Evolutionary conservation across 1,139 yeast genomes (phyloP).

Genomic region (Debaryomyces robertsiae): DNA sequence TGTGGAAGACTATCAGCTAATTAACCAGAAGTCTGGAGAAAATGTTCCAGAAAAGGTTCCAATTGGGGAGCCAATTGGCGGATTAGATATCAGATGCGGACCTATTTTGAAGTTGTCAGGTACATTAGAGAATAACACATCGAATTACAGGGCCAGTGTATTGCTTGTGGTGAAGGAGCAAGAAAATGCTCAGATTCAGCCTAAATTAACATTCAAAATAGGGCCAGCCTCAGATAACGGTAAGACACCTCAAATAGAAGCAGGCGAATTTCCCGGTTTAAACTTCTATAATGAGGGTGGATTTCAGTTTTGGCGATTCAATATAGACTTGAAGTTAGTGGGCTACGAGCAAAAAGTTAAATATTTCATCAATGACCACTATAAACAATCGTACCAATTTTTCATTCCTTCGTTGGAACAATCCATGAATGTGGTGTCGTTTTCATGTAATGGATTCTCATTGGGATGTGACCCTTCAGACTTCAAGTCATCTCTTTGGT

Average conservation of each 20-base stretch:
- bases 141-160: slow-evolving; percentile 65
- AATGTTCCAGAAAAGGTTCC: slow-evolving; percentile 34
- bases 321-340: slow-evolving; percentile 49
- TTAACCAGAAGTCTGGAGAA: slow-evolving; percentile 17
- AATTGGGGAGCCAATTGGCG: slow-evolving; percentile 28
- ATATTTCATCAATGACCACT: slow-evolving; percentile 55
- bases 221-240: slow-evolving; percentile 35
- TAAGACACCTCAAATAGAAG: slow-evolving; percentile 14
- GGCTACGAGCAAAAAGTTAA: slow-evolving; percentile 59
- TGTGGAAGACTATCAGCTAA: slow-evolving; percentile 25
- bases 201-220: slow-evolving; percentile 39
- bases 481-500: slow-evolving; percentile 82
- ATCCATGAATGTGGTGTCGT: slow-evolving; percentile 78
- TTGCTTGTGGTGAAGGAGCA: slow-evolving; percentile 58
- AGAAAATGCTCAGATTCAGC: slow-evolving; percentile 28
- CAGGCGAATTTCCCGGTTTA: slow-evolving; percentile 50
- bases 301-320: slow-evolving; percentile 64
- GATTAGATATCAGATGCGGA: slow-evolving; percentile 66
- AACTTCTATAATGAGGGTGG: slow-evolving; percentile 50
- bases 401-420: slow-evolving; percentile 58
- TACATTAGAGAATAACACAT: slow-evolving; percentile 47
- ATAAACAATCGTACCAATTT: slow-evolving; percentile 48
- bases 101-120: slow-evolving; percentile 74
- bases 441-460: slow-evolving; percentile 94
- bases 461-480: slow-evolving; percentile 64